Percentiles rank a stretch among this genome's conserved stretches.
phyloP scores from a whole-genome alignment of 768 basidiomycete genomes.

The Boletus patriciae region DNA sequence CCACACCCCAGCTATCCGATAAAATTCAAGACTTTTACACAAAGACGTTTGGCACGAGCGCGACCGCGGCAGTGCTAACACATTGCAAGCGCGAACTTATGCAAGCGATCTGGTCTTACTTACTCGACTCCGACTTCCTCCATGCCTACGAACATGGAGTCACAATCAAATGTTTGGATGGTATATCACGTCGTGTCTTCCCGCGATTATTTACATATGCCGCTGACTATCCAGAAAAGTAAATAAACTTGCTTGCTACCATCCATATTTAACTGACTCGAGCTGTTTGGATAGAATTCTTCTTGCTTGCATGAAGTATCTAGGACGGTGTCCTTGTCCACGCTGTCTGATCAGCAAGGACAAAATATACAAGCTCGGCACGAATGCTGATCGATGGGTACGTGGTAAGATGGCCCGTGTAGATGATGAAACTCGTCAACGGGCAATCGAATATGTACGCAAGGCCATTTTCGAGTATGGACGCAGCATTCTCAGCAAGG shows the following conservation, averaged over 20 bases:
- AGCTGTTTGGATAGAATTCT: neutral
- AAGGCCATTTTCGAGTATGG: neutral
- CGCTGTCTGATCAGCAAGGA: constrained; percentile 8
- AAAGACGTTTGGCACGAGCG: too few species aligned
- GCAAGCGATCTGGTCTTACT: too few species aligned
- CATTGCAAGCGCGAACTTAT: too few species aligned
- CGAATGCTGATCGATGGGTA: neutral
- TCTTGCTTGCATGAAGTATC: constrained; percentile 15
- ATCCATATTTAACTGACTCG: neutral
- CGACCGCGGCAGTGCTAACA: too few species aligned
- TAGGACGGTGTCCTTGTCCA: constrained; percentile 24
- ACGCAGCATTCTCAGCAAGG: neutral
- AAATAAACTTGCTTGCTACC: constrained; percentile 3
- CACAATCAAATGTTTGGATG: constrained; percentile 21
- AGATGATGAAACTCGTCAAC: neutral
- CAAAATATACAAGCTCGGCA: neutral
- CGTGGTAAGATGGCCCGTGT: neutral
- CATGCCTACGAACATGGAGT: constrained; percentile 8
- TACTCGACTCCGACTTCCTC: too few species aligned
- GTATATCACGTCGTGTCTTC: constrained; percentile 16
- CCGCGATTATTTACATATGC: constrained; percentile 27
- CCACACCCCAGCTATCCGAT: too few species aligned
- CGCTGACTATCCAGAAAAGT: constrained; percentile 37
- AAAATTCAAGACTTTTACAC: too few species aligned
- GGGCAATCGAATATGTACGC: neutral